phyloP scores from a whole-genome alignment of 108 stramenopile species.

The Schizochytrium sp. region DNA sequence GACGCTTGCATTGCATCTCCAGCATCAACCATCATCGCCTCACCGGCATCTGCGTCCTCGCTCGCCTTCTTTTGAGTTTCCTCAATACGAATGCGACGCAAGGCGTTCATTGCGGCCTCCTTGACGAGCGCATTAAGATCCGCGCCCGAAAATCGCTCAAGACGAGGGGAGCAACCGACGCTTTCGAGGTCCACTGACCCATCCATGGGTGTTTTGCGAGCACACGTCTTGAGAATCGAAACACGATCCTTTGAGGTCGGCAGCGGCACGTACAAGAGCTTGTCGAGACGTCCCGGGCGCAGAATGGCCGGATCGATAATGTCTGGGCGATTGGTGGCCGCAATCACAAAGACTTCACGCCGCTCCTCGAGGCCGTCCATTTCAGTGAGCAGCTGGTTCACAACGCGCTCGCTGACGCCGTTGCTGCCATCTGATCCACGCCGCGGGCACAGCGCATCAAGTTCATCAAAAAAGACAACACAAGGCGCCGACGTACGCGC shows the following conservation, averaged over 20 bases:
- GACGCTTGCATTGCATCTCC: neutral
- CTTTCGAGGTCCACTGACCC: constrained; percentile 29
- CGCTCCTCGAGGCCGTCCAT: constrained; percentile 80
- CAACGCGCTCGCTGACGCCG: constrained; percentile 96
- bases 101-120: constrained; percentile 47
- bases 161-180: constrained; percentile 28
- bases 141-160: constrained; percentile 51
- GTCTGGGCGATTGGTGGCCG: constrained; percentile 50
- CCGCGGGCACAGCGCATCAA: constrained; percentile 94
- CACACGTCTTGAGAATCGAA: constrained; percentile 32
- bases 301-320: constrained; percentile 60
- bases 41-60: too few relatives aligned
- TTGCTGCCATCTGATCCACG: constrained; percentile 69
- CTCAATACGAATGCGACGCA: constrained; percentile 13
- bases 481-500: constrained; percentile 97
- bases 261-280: constrained; percentile 42
- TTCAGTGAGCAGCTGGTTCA: constrained; percentile 98
- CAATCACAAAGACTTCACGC: constrained; percentile 44
- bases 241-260: constrained; percentile 38
- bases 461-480: constrained; percentile 99
- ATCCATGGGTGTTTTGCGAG: constrained; percentile 21
- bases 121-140: constrained; percentile 48
- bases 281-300: constrained; percentile 50
- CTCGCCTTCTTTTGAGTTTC: neutral
- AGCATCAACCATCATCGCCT: too few relatives aligned